These are phyloP conservation scores for Fusarium virguliforme DNA, from an alignment of 2,329 filamentous ascomycete genomes.

Conservation along the genomic window DNA sequence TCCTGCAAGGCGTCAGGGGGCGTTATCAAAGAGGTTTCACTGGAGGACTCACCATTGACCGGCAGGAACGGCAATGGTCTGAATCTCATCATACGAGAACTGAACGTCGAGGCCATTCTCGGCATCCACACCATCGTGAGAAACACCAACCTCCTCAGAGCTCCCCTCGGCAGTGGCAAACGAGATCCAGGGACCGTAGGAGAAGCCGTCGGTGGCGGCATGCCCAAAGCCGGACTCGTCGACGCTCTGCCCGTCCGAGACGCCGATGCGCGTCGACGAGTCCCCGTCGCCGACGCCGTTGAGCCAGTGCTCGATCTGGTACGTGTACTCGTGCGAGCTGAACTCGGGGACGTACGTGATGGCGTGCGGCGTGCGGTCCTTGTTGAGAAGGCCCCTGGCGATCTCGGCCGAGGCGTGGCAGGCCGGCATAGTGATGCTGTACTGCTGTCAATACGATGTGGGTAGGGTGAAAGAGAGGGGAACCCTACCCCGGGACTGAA, in stretches of 20 bases:
- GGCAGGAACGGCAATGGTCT: conserved; percentile 33
- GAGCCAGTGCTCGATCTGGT: conserved; percentile 39
- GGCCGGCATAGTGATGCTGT: conserved; percentile 40
- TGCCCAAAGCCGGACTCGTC: conserved; percentile 41
- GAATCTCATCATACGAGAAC: conserved; percentile 43
- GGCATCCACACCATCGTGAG: conserved; percentile 26
- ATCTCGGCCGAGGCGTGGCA: conserved; percentile 41
- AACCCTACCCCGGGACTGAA: conserved; percentile 25
- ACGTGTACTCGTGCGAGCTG: conserved; percentile 30
- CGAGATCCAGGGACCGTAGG: conserved; percentile 38
- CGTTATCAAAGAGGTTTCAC: not conserved
- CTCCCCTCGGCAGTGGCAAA: conserved; percentile 25
- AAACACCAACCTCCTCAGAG: conserved; percentile 17
- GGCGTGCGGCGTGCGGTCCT: conserved; percentile 35
- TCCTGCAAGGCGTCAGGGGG: conserved; percentile 26
- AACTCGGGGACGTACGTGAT: conserved; percentile 42
- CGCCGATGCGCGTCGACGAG: conserved; percentile 27
- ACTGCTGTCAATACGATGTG: not conserved
- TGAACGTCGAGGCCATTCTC: conserved; percentile 37
- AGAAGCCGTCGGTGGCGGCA: conserved; percentile 33
- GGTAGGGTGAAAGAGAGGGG: not conserved
- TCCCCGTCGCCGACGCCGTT: conserved; percentile 40
- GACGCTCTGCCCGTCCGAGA: conserved; percentile 34
- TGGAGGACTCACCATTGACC: conserved; percentile 28
- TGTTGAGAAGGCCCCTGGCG: conserved; percentile 29